A percentile compares a stretch with the other conserved stretches of the same genome.
Evolutionary conservation across 2,329 filamentous ascomycete species (phyloP).

Genomic region (Hypomyces rosellus): DNA sequence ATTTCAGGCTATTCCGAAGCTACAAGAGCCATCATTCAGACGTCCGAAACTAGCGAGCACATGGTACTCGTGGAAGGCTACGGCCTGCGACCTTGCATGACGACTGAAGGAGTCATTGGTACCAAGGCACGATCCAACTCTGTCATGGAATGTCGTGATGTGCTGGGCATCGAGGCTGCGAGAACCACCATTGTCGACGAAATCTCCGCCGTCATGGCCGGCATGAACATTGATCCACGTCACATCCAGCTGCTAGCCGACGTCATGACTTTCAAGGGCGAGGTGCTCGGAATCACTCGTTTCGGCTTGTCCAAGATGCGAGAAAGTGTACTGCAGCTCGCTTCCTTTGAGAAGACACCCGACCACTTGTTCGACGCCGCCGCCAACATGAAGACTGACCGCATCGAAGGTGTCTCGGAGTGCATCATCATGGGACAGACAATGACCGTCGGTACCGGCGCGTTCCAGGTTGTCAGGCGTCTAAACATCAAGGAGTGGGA

Average conservation of each 20-base stretch:
- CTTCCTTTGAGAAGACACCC: slow-evolving; percentile 95
- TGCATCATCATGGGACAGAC: slow-evolving; percentile 98
- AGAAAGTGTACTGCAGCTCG: slow-evolving; percentile 86
- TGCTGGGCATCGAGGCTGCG: slow-evolving; percentile 93
- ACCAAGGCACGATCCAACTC: slow-evolving; percentile 71
- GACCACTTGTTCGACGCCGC: slow-evolving; percentile 96
- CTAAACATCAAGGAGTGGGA: slow-evolving; percentile 60
- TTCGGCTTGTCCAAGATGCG: slow-evolving; percentile 96
- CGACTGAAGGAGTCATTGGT: slow-evolving; percentile 82
- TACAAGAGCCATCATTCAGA: slow-evolving; percentile 81
- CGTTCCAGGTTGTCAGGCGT: slow-evolving; percentile 79
- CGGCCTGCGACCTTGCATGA: slow-evolving; percentile 83
- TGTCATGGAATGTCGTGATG: slow-evolving; percentile 80
- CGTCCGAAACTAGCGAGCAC: slow-evolving; percentile 61
- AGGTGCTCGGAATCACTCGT: slow-evolving; percentile 91
- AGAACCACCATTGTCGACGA: slow-evolving; percentile 82
- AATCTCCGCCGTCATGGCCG: slow-evolving; percentile 82
- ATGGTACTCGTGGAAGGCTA: slow-evolving; percentile 91
- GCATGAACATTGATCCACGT: slow-evolving; percentile 93
- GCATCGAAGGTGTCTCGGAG: slow-evolving; percentile 88
- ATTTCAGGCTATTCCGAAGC: slow-evolving; percentile 88
- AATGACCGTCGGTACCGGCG: slow-evolving; percentile 84
- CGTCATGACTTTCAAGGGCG: slow-evolving; percentile 98
- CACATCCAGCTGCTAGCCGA: slow-evolving; percentile 97
- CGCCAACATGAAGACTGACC: slow-evolving; percentile 83